These are phyloP conservation scores for Clonostachys sp. DNA, from an alignment of 2,329 filamentous ascomycete species.

Conservation along the genomic window DNA sequence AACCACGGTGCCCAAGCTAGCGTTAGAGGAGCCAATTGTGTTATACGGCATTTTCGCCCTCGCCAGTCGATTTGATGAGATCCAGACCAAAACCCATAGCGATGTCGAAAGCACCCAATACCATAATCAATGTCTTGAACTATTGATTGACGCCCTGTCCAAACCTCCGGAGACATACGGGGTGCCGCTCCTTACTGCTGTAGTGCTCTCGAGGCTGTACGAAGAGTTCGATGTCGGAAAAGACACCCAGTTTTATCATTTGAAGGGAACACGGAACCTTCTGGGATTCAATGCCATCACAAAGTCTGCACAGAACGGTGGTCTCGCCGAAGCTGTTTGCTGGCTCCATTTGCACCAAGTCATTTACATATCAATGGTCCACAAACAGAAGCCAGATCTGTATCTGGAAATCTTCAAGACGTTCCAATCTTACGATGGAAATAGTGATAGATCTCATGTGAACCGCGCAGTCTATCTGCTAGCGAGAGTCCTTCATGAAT, in stretches of 20 bases:
- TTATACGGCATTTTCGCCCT: background rate
- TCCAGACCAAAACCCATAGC: background rate
- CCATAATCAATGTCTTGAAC: background rate
- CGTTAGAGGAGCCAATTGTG: background rate
- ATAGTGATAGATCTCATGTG: constrained; percentile 8
- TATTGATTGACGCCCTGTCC: background rate
- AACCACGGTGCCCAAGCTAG: background rate
- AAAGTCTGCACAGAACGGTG: constrained; percentile 26
- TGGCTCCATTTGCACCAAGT: constrained; percentile 33
- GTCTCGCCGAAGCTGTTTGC: constrained; percentile 29
- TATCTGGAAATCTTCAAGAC: constrained; percentile 9
- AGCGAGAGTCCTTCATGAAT: background rate
- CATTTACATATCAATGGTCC: constrained; percentile 27
- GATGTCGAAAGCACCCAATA: background rate
- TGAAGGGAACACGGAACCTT: constrained; percentile 28
- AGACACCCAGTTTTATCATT: constrained; percentile 18
- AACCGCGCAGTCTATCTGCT: constrained; percentile 8
- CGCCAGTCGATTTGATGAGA: background rate
- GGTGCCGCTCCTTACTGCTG: background rate
- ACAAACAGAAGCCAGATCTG: constrained; percentile 9
- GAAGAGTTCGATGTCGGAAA: background rate
- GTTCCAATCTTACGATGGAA: constrained; percentile 7
- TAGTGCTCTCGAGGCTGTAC: background rate
- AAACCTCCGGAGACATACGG: background rate
- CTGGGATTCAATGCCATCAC: constrained; percentile 24